These are phyloP conservation scores for Leccinum ochraceum DNA, from an alignment of 768 basidiomycete genomes.

Conservation along the genomic window DNA sequence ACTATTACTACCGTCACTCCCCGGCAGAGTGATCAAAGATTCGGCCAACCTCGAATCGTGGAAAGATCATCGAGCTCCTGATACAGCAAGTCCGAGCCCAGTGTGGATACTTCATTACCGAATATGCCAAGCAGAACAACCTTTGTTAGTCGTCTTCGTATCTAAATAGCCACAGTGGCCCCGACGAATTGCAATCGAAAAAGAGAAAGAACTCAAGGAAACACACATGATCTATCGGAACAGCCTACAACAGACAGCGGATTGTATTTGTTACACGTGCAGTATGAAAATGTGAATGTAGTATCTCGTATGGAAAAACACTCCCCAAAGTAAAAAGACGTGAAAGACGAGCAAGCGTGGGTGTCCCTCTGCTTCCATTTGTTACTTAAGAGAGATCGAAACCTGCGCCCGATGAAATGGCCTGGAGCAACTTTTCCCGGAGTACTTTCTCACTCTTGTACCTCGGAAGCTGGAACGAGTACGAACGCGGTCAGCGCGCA, in stretches of 20 bases:
- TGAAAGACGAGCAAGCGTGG: no score
- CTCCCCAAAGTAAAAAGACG: neutral
- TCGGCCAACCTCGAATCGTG: no score
- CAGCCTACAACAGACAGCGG: slow-evolving; percentile 1
- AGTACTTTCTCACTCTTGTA: slow-evolving; percentile 66
- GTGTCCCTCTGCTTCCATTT: neutral
- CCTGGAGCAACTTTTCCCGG: slow-evolving; percentile 76
- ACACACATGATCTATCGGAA: slow-evolving; percentile 18
- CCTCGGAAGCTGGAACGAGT: slow-evolving; percentile 56
- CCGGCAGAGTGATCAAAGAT: no score
- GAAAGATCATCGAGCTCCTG: no score
- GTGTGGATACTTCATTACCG: no score
- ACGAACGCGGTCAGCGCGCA: neutral
- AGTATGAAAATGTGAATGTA: neutral
- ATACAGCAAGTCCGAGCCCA: no score
- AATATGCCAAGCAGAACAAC: no score
- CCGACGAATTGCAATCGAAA: neutral
- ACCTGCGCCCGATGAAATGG: slow-evolving; percentile 85
- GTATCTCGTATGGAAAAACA: neutral
- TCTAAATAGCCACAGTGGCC: neutral
- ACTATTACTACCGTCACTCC: no score
- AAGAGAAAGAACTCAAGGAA: neutral
- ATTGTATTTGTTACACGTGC: slow-evolving; percentile 9
- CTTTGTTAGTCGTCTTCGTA: no score
- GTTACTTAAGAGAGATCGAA: slow-evolving; percentile 85